A percentile compares a stretch with the other conserved stretches of the same genome.
These are phyloP conservation scores for Sclerotinia borealis DNA, from an alignment of 2,329 filamentous ascomycete species.

Conservation along the genomic window DNA sequence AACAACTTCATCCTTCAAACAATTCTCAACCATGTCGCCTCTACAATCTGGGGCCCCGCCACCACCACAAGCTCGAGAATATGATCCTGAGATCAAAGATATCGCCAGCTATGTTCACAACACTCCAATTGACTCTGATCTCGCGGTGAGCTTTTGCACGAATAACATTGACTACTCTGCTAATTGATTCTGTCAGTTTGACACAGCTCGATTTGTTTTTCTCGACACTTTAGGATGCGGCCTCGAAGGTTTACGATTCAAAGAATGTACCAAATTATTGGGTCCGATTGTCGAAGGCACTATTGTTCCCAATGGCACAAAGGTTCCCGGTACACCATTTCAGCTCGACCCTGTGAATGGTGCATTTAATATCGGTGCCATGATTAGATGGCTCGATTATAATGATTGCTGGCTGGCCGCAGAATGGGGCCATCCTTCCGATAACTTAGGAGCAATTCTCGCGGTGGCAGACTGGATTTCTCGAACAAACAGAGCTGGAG, in stretches of 20 bases:
- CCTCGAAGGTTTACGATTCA: conserved; percentile 90
- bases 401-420: conserved; percentile 99
- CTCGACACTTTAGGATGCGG: conserved; percentile 96
- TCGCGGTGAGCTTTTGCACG: conserved; percentile 63
- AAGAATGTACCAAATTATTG: conserved; percentile 91
- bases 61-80: conserved; percentile 52
- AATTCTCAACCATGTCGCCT: conserved; percentile 35
- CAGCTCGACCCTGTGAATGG: conserved; percentile 92
- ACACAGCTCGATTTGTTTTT: conserved; percentile 94
- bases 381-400: conserved; percentile 99
- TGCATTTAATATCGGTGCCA: conserved; percentile 97
- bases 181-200: conserved; percentile 53
- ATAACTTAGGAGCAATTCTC: conserved; percentile 95
- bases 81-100: conserved; percentile 89
- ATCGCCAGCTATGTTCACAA: conserved; percentile 94
- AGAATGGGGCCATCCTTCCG: conserved; percentile 97
- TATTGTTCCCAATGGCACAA: conserved; percentile 82
- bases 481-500: conserved; percentile 70
- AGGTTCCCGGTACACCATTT: conserved; percentile 86
- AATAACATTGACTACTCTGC: conserved; percentile 13
- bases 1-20: conserved; percentile 21
- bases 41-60: conserved; percentile 40
- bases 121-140: conserved; percentile 81
- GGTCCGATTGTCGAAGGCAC: conserved; percentile 90
- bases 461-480: conserved; percentile 97